Percentiles rank a stretch among this genome's conserved stretches.
These are phyloP conservation scores for Aaosphaeria pasadenensis DNA, from an alignment of 2,329 filamentous ascomycete genomes.

Conservation along the genomic window DNA sequence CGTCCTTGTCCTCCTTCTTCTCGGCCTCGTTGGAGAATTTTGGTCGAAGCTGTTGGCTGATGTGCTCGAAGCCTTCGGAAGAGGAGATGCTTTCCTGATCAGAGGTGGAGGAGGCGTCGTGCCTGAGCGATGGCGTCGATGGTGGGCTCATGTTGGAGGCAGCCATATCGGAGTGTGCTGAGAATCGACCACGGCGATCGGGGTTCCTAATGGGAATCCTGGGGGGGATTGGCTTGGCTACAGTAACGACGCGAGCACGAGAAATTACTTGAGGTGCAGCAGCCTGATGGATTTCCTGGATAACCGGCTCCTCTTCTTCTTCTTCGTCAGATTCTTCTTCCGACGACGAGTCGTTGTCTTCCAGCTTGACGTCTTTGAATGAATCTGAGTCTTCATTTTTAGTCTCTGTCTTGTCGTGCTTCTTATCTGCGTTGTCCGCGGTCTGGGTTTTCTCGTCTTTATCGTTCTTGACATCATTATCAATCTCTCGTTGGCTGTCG, in stretches of 20 bases:
- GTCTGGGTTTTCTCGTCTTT: constrained; percentile 4
- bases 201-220: constrained; percentile 76
- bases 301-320: constrained; percentile 60
- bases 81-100: constrained; percentile 27
- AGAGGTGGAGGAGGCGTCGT: constrained; percentile 30
- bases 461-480: constrained; percentile 1
- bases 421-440: neutral
- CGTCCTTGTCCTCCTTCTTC: constrained; percentile 31
- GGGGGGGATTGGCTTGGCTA: constrained; percentile 75
- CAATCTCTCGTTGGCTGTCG: constrained; percentile 6
- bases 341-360: constrained; percentile 22
- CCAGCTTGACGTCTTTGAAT: constrained; percentile 45
- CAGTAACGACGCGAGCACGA: constrained; percentile 78
- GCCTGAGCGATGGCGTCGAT: constrained; percentile 32
- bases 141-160: constrained; percentile 25
- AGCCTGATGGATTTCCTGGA: constrained; percentile 66
- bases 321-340: constrained; percentile 51
- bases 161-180: constrained; percentile 27
- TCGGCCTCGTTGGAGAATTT: constrained; percentile 17
- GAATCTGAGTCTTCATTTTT: constrained; percentile 16
- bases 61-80: constrained; percentile 28
- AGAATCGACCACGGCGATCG: constrained; percentile 44
- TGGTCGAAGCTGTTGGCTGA: constrained; percentile 22
- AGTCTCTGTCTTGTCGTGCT: constrained; percentile 28
- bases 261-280: constrained; percentile 66